A percentile compares a stretch with the other conserved stretches of the same genome.
phyloP scores from a whole-genome alignment of 2,329 filamentous ascomycete species.

The Trichoderma pleuroti region DNA sequence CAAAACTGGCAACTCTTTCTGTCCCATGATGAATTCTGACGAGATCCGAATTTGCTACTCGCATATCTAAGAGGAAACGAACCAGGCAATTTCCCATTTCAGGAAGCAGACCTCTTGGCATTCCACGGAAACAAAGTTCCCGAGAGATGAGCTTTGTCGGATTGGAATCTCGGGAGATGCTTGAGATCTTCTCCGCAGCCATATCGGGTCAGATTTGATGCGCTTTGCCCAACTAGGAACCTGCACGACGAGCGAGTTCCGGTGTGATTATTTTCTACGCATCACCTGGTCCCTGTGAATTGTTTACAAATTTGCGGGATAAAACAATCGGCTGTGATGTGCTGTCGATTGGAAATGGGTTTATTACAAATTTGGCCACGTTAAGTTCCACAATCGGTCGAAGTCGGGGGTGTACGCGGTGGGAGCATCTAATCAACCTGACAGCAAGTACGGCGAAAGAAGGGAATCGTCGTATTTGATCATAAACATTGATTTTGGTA shows the following conservation, averaged over 20 bases:
- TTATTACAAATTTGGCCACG: background rate
- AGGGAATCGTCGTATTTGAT: background rate
- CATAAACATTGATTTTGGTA: background rate
- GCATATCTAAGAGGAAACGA: background rate
- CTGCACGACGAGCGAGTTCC: background rate
- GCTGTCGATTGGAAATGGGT: background rate
- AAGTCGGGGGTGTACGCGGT: background rate
- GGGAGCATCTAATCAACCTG: background rate
- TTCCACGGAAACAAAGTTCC: background rate
- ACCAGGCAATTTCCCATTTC: background rate
- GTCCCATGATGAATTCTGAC: background rate
- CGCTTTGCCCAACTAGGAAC: background rate
- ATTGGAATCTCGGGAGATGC: background rate
- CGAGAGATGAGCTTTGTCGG: background rate
- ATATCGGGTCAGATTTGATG: background rate
- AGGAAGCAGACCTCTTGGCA: background rate
- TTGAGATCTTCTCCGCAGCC: background rate
- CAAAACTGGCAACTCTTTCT: background rate
- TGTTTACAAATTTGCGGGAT: background rate
- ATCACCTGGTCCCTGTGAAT: background rate
- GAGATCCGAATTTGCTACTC: background rate
- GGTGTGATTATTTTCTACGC: background rate
- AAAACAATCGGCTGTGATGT: background rate
- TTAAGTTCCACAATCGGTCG: background rate
- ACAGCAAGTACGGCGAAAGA: background rate